Conservation (phyloP, 2,329 filamentous ascomycete genomes). For the Aspergillus ochraceoroseus region DNA sequence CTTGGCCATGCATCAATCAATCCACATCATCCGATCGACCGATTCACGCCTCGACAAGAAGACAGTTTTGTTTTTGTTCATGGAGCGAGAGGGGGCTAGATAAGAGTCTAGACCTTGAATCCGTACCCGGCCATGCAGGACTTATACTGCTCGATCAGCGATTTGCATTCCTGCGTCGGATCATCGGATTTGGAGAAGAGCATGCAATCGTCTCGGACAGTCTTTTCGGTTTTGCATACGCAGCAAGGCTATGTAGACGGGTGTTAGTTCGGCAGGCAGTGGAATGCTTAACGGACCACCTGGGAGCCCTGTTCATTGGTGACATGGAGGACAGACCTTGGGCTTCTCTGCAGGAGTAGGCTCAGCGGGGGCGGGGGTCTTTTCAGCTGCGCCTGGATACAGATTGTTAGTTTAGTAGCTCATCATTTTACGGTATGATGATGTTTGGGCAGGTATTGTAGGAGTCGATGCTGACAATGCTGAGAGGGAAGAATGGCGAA, state of each 20-base stretch:
- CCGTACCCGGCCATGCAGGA: slow-evolving; percentile 90
- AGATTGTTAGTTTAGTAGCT: slow-evolving; percentile 2
- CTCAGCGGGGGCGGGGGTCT: slow-evolving; percentile 21
- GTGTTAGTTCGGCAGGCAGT: slow-evolving; percentile 2
- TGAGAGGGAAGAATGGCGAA: too few species aligned
- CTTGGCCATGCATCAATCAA: too few species aligned
- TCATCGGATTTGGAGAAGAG: slow-evolving; percentile 84
- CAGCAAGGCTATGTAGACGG: slow-evolving; percentile 72
- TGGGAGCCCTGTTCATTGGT: not conserved
- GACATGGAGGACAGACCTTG: slow-evolving; percentile 29
- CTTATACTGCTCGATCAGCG: slow-evolving; percentile 78
- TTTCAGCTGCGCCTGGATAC: slow-evolving; percentile 18
- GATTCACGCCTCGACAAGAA: not conserved
- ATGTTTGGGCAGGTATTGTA: not conserved
- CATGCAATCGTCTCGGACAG: slow-evolving; percentile 95
- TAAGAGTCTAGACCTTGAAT: slow-evolving; percentile 57
- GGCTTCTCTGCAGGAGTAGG: slow-evolving; percentile 35
- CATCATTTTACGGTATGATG: not conserved
- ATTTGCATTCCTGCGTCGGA: slow-evolving; percentile 72
- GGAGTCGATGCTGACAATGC: too few species aligned
- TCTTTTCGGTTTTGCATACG: slow-evolving; percentile 94
- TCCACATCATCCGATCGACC: too few species aligned
- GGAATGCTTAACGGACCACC: not conserved
- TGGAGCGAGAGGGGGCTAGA: not conserved
- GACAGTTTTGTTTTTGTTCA: not conserved